Evolutionary conservation across 1,284 basidiomycete genomes (phyloP).

Genomic region (Boletus calvinii): DNA sequence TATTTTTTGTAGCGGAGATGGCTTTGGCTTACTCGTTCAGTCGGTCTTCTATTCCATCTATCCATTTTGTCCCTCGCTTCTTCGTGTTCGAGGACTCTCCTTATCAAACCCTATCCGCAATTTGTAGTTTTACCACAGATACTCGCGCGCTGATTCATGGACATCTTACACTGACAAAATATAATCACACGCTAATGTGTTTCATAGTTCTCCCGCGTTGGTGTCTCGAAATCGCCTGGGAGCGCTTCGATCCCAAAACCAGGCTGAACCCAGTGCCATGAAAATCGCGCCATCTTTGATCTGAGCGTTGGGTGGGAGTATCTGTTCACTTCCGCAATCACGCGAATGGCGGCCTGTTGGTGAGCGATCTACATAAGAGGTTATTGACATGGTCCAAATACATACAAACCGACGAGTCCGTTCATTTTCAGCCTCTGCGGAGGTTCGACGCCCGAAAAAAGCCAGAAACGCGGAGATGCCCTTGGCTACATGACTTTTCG

Average conservation of each 20-base stretch:
- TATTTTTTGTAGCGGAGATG: slow-evolving; percentile 24
- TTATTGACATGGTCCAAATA: slow-evolving; percentile 18
- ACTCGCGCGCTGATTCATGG: slow-evolving; percentile 13
- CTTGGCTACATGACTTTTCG: slow-evolving; percentile 17
- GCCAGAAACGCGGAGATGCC: slow-evolving; percentile 33
- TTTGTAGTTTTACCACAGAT: slow-evolving; percentile 16
- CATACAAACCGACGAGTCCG: slow-evolving; percentile 27
- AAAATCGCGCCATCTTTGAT: slow-evolving; percentile 3
- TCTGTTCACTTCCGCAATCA: slow-evolving; percentile 33
- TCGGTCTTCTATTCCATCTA: slow-evolving; percentile 22
- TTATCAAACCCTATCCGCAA: slow-evolving; percentile 5
- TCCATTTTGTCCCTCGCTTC: slow-evolving; percentile 6
- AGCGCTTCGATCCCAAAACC: slow-evolving; percentile 11
- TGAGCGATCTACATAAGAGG: slow-evolving; percentile 28
- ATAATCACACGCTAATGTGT: slow-evolving; percentile 5
- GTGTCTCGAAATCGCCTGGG: slow-evolving; percentile 1
- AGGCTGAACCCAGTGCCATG: neutral
- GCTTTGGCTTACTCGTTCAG: slow-evolving; percentile 19
- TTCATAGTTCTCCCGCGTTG: slow-evolving; percentile 8
- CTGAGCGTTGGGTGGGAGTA: slow-evolving; percentile 5
- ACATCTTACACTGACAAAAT: slow-evolving; percentile 6
- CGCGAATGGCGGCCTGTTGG: slow-evolving; percentile 19
- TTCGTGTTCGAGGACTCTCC: slow-evolving; percentile 12
- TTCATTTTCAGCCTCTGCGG: slow-evolving; percentile 30
- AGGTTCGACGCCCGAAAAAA: slow-evolving; percentile 30